These are phyloP conservation scores for Globisporangium recalcitrans DNA, from an alignment of 352 stramenopile species.

Conservation along the genomic window DNA sequence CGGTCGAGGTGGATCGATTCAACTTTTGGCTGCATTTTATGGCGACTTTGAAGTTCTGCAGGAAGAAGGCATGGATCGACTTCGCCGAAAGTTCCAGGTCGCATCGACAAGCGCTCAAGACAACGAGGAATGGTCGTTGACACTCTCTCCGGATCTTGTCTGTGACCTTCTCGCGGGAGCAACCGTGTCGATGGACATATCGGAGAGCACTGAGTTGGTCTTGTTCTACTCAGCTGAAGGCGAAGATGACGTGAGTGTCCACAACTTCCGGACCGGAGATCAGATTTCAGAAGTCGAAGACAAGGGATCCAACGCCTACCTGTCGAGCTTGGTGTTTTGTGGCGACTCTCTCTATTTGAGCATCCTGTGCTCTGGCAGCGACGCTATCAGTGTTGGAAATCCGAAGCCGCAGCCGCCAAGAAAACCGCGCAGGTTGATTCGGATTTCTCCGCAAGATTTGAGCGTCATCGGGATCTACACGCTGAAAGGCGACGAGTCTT, in stretches of 20 bases:
- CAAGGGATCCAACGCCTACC: slow-evolving; percentile 22
- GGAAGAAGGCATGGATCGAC: slow-evolving; percentile 19
- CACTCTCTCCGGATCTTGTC: slow-evolving; percentile 22
- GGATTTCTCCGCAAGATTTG: slow-evolving; percentile 21
- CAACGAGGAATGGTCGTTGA: slow-evolving; percentile 11
- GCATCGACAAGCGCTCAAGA: slow-evolving; percentile 9
- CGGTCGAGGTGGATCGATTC: neutral
- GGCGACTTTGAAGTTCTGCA: slow-evolving; percentile 42
- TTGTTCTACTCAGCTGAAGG: slow-evolving; percentile 21
- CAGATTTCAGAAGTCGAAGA: slow-evolving; percentile 32
- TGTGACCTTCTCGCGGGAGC: slow-evolving; percentile 20
- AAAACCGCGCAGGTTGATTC: slow-evolving; percentile 23
- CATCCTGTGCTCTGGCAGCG: slow-evolving; percentile 26
- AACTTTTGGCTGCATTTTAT: slow-evolving; percentile 39
- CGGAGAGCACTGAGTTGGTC: slow-evolving; percentile 23
- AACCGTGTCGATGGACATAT: slow-evolving; percentile 18
- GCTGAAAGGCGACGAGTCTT: neutral
- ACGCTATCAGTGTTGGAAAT: slow-evolving; percentile 15
- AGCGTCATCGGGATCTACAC: slow-evolving; percentile 10
- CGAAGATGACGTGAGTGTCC: slow-evolving; percentile 14
- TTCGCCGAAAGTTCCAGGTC: slow-evolving; percentile 18
- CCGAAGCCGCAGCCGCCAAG: slow-evolving; percentile 1
- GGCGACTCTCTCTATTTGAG: slow-evolving; percentile 42
- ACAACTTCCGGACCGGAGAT: slow-evolving; percentile 25
- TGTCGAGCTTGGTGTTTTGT: slow-evolving; percentile 47